phyloP scores from a whole-genome alignment of 768 basidiomycete species.

The Hygrocybe punicea region DNA sequence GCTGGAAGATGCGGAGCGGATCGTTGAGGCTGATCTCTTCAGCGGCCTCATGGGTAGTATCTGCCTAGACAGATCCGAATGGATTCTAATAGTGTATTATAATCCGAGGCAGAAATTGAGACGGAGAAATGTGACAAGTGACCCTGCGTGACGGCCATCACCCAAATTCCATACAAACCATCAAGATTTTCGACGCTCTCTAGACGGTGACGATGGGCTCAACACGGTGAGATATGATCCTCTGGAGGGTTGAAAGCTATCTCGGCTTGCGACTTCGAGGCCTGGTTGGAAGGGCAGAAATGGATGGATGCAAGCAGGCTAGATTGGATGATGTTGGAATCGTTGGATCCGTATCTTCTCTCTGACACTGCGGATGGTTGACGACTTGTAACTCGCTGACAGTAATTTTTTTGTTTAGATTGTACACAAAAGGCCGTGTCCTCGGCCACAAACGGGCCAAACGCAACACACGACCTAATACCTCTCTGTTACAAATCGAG shows the following conservation, averaged over 20 bases:
- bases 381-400: too few species aligned
- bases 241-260: not conserved
- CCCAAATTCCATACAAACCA: not conserved
- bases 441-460: conserved; percentile 98
- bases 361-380: too few species aligned
- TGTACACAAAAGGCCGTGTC: conserved; percentile 95
- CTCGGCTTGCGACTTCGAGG: conserved; percentile 11
- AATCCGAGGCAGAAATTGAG: not conserved
- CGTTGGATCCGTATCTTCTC: too few species aligned
- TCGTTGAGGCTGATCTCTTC: not conserved
- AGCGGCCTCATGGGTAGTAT: not conserved
- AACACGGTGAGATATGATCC: conserved; percentile 59
- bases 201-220: conserved; percentile 67
- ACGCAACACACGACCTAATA: conserved; percentile 94
- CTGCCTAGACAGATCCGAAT: not conserved
- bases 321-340: conserved; percentile 33
- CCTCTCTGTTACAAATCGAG: conserved; percentile 95
- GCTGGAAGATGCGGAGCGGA: not conserved
- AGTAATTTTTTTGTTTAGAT: conserved; percentile 46
- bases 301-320: conserved; percentile 46
- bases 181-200: conserved; percentile 33
- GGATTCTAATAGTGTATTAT: not conserved
- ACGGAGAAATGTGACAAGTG: not conserved
- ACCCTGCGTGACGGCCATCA: not conserved
- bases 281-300: conserved; percentile 22